phyloP scores from a whole-genome alignment of 805 yeast genomes.

The Kregervanrija pseudodelftensis region DNA sequence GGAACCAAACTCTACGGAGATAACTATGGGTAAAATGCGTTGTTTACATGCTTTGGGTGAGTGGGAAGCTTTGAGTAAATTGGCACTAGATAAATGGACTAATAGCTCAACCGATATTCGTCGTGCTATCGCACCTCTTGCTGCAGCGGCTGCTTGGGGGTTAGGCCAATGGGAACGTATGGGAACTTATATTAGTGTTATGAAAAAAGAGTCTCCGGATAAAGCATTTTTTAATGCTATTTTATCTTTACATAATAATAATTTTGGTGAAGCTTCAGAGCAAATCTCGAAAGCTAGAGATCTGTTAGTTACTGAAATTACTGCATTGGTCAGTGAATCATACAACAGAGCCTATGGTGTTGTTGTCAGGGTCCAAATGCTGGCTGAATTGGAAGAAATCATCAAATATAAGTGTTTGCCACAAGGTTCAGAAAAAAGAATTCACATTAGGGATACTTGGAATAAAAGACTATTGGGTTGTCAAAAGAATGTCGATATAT shows the following conservation, averaged over 20 bases:
- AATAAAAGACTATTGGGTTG: slow-evolving; percentile 86
- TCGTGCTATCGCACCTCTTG: slow-evolving; percentile 88
- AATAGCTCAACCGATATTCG: slow-evolving; percentile 63
- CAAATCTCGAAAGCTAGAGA: slow-evolving; percentile 86
- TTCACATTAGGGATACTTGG: slow-evolving; percentile 85
- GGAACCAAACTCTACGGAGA: slow-evolving; percentile 70
- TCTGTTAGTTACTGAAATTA: slow-evolving; percentile 82
- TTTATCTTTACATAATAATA: slow-evolving; percentile 74
- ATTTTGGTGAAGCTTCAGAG: slow-evolving; percentile 70
- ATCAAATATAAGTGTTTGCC: slow-evolving; percentile 82
- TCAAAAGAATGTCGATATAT: slow-evolving; percentile 95
- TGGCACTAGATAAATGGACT: slow-evolving; percentile 84
- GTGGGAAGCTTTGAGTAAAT: slow-evolving; percentile 86
- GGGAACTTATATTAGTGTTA: slow-evolving; percentile 83
- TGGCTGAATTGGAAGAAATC: slow-evolving; percentile 93
- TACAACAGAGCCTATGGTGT: slow-evolving; percentile 96
- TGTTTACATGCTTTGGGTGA: slow-evolving; percentile 98
- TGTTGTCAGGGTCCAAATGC: slow-evolving; percentile 93
- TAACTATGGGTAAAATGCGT: slow-evolving; percentile 96
- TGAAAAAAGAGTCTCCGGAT: slow-evolving; percentile 91
- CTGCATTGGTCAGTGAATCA: slow-evolving; percentile 91
- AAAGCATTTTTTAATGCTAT: slow-evolving; percentile 93
- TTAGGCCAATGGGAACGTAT: slow-evolving; percentile 94
- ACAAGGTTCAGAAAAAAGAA: slow-evolving; percentile 72
- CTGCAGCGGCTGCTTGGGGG: slow-evolving; percentile 99